Evolutionary conservation across 208 protist genomes (phyloP).

Genomic region (Crithidia brevicula): DNA sequence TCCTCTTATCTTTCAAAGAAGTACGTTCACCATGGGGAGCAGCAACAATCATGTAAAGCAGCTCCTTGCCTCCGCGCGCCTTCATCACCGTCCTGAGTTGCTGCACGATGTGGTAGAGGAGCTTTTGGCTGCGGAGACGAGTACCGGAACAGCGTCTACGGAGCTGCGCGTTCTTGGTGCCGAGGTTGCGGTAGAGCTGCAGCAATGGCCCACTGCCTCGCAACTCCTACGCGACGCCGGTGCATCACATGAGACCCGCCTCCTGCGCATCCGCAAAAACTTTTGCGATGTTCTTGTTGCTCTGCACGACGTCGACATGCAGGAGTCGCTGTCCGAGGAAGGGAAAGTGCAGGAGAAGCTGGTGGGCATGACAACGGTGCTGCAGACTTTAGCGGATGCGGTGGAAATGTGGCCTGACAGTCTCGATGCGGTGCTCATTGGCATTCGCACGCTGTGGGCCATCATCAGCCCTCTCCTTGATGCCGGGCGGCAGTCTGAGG

Average conservation of each 20-base stretch:
- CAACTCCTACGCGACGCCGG: conserved; percentile 36
- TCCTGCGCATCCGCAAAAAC: conserved; percentile 53
- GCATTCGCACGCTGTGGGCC: conserved; percentile 71
- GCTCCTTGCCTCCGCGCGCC: conserved; percentile 27
- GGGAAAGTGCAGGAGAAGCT: conserved; percentile 54
- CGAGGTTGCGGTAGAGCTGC: conserved; percentile 71
- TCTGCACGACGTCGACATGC: conserved; percentile 41
- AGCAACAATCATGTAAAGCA: conserved; percentile 32
- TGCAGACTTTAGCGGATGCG: conserved; percentile 67
- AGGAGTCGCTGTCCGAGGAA: conserved; percentile 28
- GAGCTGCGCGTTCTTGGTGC: conserved; percentile 78
- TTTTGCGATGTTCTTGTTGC: conserved; percentile 73
- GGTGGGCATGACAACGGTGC: conserved; percentile 44
- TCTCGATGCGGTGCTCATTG: conserved; percentile 42
- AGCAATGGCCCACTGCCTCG: conserved; percentile 62
- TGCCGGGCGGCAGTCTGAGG: conserved; percentile 39
- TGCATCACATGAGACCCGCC: conserved; percentile 35
- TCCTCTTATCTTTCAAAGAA: not conserved
- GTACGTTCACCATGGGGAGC: conserved; percentile 10
- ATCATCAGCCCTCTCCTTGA: conserved; percentile 53
- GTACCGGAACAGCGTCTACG: conserved; percentile 16
- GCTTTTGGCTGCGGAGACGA: conserved; percentile 20
- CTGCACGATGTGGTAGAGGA: conserved; percentile 23
- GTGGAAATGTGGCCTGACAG: conserved; percentile 73
- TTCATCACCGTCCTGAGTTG: conserved; percentile 28